Base-by-base conservation (phyloP, 495 filamentous ascomycete species). In the Oidiodendron maius region DNA sequence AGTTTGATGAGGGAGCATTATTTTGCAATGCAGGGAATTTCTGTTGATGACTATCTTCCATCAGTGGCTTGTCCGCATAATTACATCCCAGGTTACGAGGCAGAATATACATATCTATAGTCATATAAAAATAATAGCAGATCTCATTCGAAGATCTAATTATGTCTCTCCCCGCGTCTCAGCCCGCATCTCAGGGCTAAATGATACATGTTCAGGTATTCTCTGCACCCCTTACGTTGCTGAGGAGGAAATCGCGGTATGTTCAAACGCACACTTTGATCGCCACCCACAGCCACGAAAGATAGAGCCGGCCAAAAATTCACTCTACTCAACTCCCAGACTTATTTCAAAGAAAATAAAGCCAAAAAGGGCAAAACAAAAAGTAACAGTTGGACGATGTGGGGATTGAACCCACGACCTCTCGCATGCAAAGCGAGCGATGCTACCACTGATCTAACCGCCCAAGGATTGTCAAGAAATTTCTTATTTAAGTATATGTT, bases 1-100 rank as follows among this genome's bases (percentile, higher is more conserved):
- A 55, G 61, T 26, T 63, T 64, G 15, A 66, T 74, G 16, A 49
- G 70, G 40, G 61, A 70, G 57, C 71, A 75, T 56, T 65, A 71
- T 50, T 59, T 74, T 35, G 56, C 56, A 16, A 71, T 75, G 71
- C 54, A 57, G 45, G 38, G 44, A 41, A 50, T 57, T 34, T 40
- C 46, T 4, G 54, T 57, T 8, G 50, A 57, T 47, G 12, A 9
- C 10, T 57, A 57, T 44, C 35, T 57, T 15, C 50, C 54, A 3
- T 17, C 50, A 20, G 54, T 57, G 8, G 34, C 50, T 9, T 57
- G 54, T 42, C 54, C 54, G 10, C 44, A 57, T 10, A 57, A 57
- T 36, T 53, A 44, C 44, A 50, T 57, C 21, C 54, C 54, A 4
- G 54, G 50, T 2, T 57, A 57, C 44, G 50, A 53, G 10, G 54